Evolutionary conservation across 176 grass and related monocot genomes (phyloP).

Genomic region (Carex parvula): DNA sequence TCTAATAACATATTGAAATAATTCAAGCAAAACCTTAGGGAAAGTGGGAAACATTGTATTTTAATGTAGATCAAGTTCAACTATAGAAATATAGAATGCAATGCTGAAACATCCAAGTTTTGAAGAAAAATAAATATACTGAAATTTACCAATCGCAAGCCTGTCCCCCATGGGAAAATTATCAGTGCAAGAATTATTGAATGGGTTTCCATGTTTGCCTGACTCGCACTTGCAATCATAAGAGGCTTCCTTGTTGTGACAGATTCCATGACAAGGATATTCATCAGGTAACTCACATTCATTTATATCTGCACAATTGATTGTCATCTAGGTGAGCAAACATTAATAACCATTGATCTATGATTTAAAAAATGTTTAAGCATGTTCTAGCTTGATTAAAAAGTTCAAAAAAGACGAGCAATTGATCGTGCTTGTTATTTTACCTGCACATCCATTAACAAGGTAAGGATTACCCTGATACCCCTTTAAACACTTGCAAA

Average conservation of each 20-base stretch:
- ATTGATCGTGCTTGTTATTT: neutral
- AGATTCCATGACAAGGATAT: slow-evolving; percentile 40
- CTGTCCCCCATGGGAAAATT: slow-evolving; percentile 30
- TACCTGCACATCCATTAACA: slow-evolving; percentile 36
- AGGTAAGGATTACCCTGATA: slow-evolving; percentile 54
- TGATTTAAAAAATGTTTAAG: neutral
- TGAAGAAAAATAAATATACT: neutral
- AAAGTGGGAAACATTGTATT: neutral
- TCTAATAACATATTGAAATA: neutral
- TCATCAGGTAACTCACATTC: slow-evolving; percentile 31
- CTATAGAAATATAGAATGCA: neutral
- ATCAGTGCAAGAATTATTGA: slow-evolving; percentile 20
- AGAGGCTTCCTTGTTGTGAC: slow-evolving; percentile 30
- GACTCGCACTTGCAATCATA: slow-evolving; percentile 35
- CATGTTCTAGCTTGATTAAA: neutral
- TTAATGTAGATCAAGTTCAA: neutral
- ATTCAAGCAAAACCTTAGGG: neutral
- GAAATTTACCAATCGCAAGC: slow-evolving; percentile 34
- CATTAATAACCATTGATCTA: neutral
- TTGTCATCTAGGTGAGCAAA: neutral
- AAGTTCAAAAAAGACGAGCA: neutral
- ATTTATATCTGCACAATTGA: slow-evolving; percentile 42
- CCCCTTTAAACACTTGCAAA: slow-evolving; percentile 43
- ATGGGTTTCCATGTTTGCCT: slow-evolving; percentile 33
- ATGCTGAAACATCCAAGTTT: neutral